These are phyloP conservation scores for Leptosphaerulina australis DNA, from an alignment of 2,329 filamentous ascomycete species.

Conservation along the genomic window DNA sequence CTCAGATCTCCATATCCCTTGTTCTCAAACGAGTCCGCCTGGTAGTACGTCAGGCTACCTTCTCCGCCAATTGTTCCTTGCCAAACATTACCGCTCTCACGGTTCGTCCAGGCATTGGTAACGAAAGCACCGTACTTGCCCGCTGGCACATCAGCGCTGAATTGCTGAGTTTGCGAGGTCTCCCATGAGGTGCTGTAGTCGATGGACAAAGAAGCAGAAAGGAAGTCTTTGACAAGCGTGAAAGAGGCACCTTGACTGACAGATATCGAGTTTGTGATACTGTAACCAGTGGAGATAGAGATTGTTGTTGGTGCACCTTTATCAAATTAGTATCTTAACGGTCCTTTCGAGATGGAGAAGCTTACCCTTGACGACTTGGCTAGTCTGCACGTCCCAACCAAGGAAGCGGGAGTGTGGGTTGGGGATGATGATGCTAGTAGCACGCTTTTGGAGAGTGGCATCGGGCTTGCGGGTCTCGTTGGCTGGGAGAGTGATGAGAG, in stretches of 20 bases:
- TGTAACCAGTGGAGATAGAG: slow-evolving; percentile 46
- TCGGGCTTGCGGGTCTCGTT: slow-evolving; percentile 11
- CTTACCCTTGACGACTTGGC: slow-evolving; percentile 40
- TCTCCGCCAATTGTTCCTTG: slow-evolving; percentile 44
- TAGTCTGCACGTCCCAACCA: slow-evolving; percentile 51
- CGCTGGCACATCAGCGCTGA: slow-evolving; percentile 42
- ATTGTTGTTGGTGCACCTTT: slow-evolving; percentile 32
- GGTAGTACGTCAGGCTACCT: slow-evolving; percentile 33
- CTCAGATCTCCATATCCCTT: slow-evolving; percentile 42
- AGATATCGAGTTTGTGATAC: slow-evolving; percentile 41
- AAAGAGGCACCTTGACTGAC: slow-evolving; percentile 28
- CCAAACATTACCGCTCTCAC: slow-evolving; percentile 45
- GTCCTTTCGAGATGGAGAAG: no score
- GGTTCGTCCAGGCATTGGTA: slow-evolving; percentile 47
- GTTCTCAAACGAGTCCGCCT: slow-evolving; percentile 45
- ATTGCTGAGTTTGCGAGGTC: slow-evolving; percentile 38
- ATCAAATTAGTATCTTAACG: not conserved
- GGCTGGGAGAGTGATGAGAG: slow-evolving; percentile 15
- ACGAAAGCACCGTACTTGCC: slow-evolving; percentile 51
- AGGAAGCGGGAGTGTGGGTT: slow-evolving; percentile 38
- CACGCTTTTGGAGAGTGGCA: slow-evolving; percentile 25
- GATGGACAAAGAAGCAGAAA: slow-evolving; percentile 33
- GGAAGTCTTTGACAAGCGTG: slow-evolving; percentile 35
- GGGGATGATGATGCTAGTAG: slow-evolving; percentile 28
- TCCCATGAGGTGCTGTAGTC: slow-evolving; percentile 44